Evolutionary conservation across 352 stramenopile genomes (phyloP).

Genomic region (Globisporangium nunn): DNA sequence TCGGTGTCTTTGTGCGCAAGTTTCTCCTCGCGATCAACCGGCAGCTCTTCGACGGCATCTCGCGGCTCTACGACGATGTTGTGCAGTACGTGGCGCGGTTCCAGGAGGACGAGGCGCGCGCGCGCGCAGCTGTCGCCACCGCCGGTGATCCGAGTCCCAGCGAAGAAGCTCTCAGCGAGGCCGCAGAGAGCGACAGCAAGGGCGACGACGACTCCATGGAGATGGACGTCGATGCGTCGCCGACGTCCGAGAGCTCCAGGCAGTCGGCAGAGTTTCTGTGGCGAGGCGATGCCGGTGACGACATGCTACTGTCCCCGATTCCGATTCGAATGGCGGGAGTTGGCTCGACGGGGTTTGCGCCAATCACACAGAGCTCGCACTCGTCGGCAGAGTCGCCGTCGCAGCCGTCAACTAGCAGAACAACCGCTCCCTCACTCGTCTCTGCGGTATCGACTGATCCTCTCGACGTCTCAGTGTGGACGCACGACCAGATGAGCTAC

Average conservation of each 20-base stretch:
- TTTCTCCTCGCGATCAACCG: slow-evolving; percentile 57
- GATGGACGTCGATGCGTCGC: slow-evolving; percentile 4
- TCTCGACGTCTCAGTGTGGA: slow-evolving; percentile 30
- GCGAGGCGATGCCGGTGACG: slow-evolving; percentile 19
- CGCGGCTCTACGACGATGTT: slow-evolving; percentile 57
- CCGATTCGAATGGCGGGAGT: background rate
- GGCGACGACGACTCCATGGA: slow-evolving; percentile 5
- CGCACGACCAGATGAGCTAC: slow-evolving; percentile 54
- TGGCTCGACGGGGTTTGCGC: slow-evolving; percentile 1
- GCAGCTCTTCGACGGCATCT: slow-evolving; percentile 66
- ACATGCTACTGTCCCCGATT: slow-evolving; percentile 32
- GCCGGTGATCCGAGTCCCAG: background rate
- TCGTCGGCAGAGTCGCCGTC: background rate
- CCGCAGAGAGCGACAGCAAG: background rate
- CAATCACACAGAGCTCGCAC: slow-evolving; percentile 1
- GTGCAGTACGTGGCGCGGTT: slow-evolving; percentile 42
- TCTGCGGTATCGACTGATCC: slow-evolving; percentile 10
- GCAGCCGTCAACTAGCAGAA: background rate
- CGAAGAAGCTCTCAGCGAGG: slow-evolving; percentile 2
- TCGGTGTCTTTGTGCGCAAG: slow-evolving; percentile 64
- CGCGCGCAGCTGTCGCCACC: background rate
- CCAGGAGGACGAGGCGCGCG: slow-evolving; percentile 20
- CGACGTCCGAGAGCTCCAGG: slow-evolving; percentile 1
- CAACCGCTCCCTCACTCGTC: background rate
- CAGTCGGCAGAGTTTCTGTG: slow-evolving; percentile 20